Base-by-base conservation (phyloP, 441 rosid species). In the Viola pubescens region DNA sequence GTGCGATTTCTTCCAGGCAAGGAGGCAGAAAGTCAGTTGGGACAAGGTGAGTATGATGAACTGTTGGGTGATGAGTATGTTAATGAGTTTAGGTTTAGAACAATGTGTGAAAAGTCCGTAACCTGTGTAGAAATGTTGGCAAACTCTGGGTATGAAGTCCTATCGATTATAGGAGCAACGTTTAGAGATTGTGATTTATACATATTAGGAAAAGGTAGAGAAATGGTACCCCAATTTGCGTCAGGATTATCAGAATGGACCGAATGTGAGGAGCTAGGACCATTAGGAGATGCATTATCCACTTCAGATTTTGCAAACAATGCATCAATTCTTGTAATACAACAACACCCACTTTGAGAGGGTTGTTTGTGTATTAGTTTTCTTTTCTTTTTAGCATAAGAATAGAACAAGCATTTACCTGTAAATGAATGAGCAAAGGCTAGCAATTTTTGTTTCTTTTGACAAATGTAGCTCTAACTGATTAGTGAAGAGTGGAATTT, bases 41-140 rank as follows among this genome's bases (percentile, higher is more conserved):
- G 57, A 52, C 39, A 67, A 5, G 13, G 49, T 4, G 14, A 11
- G 26, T 39, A 40, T 39, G 53, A 4, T 45, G 67, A 54, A 37
- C 65, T 58, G n/a, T 3, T 57, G 0, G 82, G 75, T 7, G 82
- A 75, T 11, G 79, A 69, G 26, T 78, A 52, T 4, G 41, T 77
- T 4, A 73, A 77, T 42, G 74, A 75, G 54, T 75, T 81, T 53
- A 69, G 74, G 56, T 73, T 71, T 47, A 71, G 46, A 43, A 61
- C 74, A 6, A 75, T 69, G 77, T 48, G 57, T 9, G 66, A 69
- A 2, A 38, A 65, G 2, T 64, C 70, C 4, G 60, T 78, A 52
- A 60, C 40, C 4, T 80, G 66, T 39, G 4, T 54, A 0, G 85
- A 80, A 55, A 69, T 52, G 39, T 9, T 26, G 6, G 74, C 73